Conservation (phyloP, 495 filamentous ascomycete genomes). For the Daldinia bambusicola region DNA sequence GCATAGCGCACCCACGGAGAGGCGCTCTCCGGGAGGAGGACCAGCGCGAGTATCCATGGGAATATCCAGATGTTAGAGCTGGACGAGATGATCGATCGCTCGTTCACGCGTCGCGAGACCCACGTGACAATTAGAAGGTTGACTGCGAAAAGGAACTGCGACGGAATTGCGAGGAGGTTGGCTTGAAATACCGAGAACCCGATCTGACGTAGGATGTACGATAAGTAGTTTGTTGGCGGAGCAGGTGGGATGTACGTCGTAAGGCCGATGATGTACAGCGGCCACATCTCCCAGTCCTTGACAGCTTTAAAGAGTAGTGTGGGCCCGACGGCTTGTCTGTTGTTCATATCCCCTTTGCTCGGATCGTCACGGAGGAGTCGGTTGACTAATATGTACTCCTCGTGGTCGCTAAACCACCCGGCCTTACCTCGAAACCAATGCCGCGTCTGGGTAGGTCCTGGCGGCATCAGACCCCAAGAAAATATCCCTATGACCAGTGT, state of each 20-base stretch:
- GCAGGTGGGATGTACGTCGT: conserved; percentile 61
- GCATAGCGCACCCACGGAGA: conserved; percentile 65
- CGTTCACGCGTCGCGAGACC: conserved; percentile 63
- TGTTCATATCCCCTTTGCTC: conserved; percentile 72
- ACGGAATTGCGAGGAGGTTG: conserved; percentile 64
- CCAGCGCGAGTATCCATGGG: conserved; percentile 63
- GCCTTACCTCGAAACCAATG: conserved; percentile 64
- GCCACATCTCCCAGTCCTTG: conserved; percentile 69
- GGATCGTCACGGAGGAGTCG: conserved; percentile 72
- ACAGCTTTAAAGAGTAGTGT: conserved; percentile 59
- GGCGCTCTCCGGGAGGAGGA: conserved; percentile 50
- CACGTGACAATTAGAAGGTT: conserved; percentile 62
- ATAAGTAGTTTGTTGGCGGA: conserved; percentile 59
- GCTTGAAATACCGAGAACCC: conserved; percentile 65
- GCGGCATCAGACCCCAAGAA: conserved; percentile 66
- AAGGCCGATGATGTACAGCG: conserved; percentile 66
- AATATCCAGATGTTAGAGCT: conserved; percentile 66
- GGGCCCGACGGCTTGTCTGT: conserved; percentile 61
- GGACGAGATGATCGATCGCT: conserved; percentile 64
- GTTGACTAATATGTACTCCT: conserved; percentile 69
- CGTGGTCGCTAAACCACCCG: conserved; percentile 71
- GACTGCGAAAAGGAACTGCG: conserved; percentile 57
- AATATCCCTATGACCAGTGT: conserved; percentile 63
- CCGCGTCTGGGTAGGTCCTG: conserved; percentile 60
- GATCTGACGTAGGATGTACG: conserved; percentile 59